Evolutionary conservation across 345 rosid species (phyloP).

Genomic region (Gossypium rotundifolium): DNA sequence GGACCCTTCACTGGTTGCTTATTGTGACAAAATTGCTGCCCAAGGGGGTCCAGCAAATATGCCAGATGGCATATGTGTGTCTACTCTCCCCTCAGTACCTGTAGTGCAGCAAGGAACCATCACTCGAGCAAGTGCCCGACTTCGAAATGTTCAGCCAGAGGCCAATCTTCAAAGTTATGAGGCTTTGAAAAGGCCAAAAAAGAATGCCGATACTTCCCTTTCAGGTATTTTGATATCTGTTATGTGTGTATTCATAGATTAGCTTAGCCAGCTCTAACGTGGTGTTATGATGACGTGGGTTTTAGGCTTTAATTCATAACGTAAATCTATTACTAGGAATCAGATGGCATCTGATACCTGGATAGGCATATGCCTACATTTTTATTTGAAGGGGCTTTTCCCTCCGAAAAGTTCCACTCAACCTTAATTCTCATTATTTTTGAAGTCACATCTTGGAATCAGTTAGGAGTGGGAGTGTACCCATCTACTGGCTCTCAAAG

Average conservation of each 20-base stretch:
- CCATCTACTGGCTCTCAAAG: neutral
- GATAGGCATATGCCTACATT: neutral
- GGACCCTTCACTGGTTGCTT: slow-evolving; percentile 84
- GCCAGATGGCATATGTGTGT: slow-evolving; percentile 68
- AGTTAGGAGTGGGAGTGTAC: neutral
- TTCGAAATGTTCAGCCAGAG: slow-evolving; percentile 87
- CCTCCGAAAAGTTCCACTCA: neutral
- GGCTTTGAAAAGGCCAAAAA: slow-evolving; percentile 76
- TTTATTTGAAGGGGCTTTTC: neutral
- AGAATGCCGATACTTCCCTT: slow-evolving; percentile 39
- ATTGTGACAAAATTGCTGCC: slow-evolving; percentile 80
- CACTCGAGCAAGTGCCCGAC: slow-evolving; percentile 89
- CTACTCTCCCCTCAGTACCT: slow-evolving; percentile 56
- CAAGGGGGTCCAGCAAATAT: slow-evolving; percentile 81
- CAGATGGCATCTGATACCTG: neutral
- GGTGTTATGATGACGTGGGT: neutral
- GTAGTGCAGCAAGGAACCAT: slow-evolving; percentile 72
- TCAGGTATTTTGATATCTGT: slow-evolving; percentile 39
- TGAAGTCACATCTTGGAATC: neutral
- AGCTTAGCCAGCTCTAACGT: neutral
- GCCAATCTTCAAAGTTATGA: slow-evolving; percentile 64
- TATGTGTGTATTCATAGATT: neutral
- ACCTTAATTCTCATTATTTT: neutral
- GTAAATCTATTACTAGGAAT: neutral
- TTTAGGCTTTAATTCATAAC: neutral